Evolutionary conservation across 1,284 basidiomycete genomes (phyloP), one percentile per base, ranked within the genome.

Genomic region (Athelia sp.): DNA sequence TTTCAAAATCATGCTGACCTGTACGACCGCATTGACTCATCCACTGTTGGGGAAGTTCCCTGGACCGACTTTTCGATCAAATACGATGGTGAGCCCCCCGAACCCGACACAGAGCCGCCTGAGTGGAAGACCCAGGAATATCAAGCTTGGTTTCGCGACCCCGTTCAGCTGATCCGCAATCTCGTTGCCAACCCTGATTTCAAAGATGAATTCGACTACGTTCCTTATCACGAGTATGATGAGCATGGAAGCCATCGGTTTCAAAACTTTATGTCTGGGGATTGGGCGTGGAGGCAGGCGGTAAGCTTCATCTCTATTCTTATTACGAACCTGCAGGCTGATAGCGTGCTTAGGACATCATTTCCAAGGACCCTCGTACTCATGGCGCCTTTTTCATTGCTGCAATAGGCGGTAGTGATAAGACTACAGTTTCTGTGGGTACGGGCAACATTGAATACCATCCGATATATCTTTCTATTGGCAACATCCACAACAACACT

Each of bases 391-490:
- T 61, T 38, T 66, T 68, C 43, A 54, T 62, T n/a, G 63, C 66
- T 0, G 49, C 68, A 11, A 65, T 72, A 13, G 52, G 68, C 0
- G 64, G 67, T 0, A 66, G 65, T 36, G 61, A 71, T 53, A 71
- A 71, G 50, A 71, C 62, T 0, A 68, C 66, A 0, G 61, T 70
- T 0, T 71, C 67, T 1, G 64, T 70, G 15, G 63, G 52, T 3
- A 71, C 67, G 1, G 63, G 70, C 1, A 58, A 71, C 4, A 62
- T 58, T 14, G 61, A 68, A 23, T 69, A 63, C 43, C 62, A 68
- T 23, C 68, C 62, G 0, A 22, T 64, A 0, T 70, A 70, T 44
- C 22, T 62, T 4, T 64, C 62, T 1, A 58, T 62, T 38, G 61
- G 67, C 10, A 58, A 64, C 29, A 50, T 70, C 13, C 54, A 58